phyloP scores from a whole-genome alignment of 768 basidiomycete species.

The Boletus huronensis region DNA sequence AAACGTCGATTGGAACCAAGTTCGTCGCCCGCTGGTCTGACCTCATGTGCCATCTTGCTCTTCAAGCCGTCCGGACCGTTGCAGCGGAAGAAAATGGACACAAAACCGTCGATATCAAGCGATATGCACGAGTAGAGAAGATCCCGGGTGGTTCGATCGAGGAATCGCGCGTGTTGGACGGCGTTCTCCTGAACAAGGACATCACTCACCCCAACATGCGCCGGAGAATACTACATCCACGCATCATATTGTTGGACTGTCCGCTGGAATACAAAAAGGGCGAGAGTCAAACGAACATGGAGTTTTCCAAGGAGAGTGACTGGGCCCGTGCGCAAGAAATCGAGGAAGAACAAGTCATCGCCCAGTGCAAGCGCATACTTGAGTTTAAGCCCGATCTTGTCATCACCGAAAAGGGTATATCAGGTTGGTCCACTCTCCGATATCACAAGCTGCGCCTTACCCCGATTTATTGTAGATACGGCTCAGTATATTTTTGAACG shows the following conservation, averaged over 20 bases:
- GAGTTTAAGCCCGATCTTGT: constrained; percentile 95
- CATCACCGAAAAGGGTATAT: constrained; percentile 97
- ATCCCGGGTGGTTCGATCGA: constrained; percentile 98
- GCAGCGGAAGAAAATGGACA: constrained; percentile 70
- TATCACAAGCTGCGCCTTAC: neutral
- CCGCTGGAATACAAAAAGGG: constrained; percentile 99
- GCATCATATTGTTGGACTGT: constrained; percentile 89
- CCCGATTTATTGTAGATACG: constrained; percentile 52
- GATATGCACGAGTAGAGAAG: constrained; percentile 97
- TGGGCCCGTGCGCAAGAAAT: constrained; percentile 91
- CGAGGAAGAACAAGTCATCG: constrained; percentile 96
- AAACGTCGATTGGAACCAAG: constrained; percentile 97
- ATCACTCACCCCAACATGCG: constrained; percentile 98
- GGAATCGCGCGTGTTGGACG: constrained; percentile 78
- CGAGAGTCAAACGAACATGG: constrained; percentile 97
- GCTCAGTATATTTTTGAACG: constrained; percentile 90
- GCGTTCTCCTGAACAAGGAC: constrained; percentile 98
- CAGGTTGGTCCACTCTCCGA: constrained; percentile 51
- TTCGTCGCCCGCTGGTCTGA: constrained; percentile 96
- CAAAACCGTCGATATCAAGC: constrained; percentile 95
- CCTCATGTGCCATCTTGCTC: constrained; percentile 93
- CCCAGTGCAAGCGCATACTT: constrained; percentile 76
- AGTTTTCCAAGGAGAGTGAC: constrained; percentile 90
- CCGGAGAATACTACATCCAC: constrained; percentile 81
- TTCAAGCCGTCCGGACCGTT: constrained; percentile 90